Evolutionary conservation across 2,329 filamentous ascomycete genomes (phyloP).

Genomic region (Fusarium nelsonii): DNA sequence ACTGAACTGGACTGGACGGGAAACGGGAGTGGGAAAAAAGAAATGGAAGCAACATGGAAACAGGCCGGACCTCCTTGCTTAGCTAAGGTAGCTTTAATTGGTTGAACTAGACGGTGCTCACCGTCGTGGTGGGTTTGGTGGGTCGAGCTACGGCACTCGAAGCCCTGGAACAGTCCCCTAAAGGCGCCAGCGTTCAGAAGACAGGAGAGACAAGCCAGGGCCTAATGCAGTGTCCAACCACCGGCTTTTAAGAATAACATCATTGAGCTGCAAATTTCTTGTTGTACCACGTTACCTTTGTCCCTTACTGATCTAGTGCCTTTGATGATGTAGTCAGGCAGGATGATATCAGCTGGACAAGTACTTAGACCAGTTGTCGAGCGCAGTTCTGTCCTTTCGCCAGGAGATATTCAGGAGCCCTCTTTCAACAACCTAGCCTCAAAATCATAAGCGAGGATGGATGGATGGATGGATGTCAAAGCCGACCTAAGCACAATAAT

Average conservation of each 20-base stretch:
- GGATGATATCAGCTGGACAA: background rate
- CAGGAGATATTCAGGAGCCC: too few relatives aligned
- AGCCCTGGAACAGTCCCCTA: conserved; percentile 31
- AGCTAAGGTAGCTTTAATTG: conserved; percentile 33
- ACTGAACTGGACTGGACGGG: conserved; percentile 14
- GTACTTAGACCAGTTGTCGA: too few relatives aligned
- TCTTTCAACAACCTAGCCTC: background rate
- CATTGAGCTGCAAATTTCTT: conserved; percentile 3
- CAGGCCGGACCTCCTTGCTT: conserved; percentile 32
- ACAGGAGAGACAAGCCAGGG: conserved; percentile 8
- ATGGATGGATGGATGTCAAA: conserved; percentile 1
- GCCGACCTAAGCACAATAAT: background rate
- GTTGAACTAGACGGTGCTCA: conserved; percentile 8
- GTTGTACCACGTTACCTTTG: conserved; percentile 16
- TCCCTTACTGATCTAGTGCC: background rate
- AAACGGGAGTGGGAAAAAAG: conserved; percentile 42
- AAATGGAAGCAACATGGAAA: conserved; percentile 46
- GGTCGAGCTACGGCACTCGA: conserved; percentile 23
- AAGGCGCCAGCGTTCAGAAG: conserved; percentile 26
- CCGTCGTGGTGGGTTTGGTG: conserved; percentile 25
- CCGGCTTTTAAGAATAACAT: conserved; percentile 28
- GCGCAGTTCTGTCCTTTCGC: too few relatives aligned
- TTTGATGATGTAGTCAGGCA: background rate
- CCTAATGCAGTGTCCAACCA: conserved; percentile 30
- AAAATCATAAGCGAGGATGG: background rate